A percentile compares a stretch with the other conserved stretches of the same genome.
Evolutionary conservation across 2,329 filamentous ascomycete genomes (phyloP).

Genomic region (Chaetoscypha palmicola): DNA sequence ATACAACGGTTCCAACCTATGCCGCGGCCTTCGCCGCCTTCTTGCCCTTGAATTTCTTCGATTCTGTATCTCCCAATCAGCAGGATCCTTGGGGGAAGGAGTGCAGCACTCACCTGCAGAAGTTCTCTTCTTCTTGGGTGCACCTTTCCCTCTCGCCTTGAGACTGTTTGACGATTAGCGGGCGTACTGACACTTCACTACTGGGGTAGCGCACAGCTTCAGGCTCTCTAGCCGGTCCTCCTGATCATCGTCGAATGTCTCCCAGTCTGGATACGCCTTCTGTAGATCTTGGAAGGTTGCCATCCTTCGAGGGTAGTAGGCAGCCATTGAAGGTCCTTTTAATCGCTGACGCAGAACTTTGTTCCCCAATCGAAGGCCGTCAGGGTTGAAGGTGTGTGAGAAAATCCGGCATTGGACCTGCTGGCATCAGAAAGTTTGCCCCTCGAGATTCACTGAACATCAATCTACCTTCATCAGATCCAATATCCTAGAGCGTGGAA

Average conservation of each 20-base stretch:
- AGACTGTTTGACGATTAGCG: conserved; percentile 42
- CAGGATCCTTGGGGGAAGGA: background rate
- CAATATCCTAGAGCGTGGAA: conserved; percentile 53
- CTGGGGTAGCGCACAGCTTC: conserved; percentile 43
- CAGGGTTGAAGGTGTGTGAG: conserved; percentile 83
- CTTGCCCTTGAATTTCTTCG: conserved; percentile 40
- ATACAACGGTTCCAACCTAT: conserved; percentile 26
- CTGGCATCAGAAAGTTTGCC: conserved; percentile 4
- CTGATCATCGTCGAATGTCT: conserved; percentile 62
- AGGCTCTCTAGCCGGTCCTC: conserved; percentile 73
- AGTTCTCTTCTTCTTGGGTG: conserved; percentile 84
- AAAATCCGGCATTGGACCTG: conserved; percentile 91
- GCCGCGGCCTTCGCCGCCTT: conserved; percentile 20
- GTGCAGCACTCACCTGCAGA: conserved; percentile 30
- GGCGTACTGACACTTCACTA: background rate
- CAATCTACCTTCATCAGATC: conserved; percentile 70
- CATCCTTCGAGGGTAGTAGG: conserved; percentile 79
- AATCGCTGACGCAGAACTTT: conserved; percentile 86
- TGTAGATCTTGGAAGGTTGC: conserved; percentile 62
- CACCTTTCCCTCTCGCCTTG: conserved; percentile 76
- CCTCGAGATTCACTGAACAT: background rate
- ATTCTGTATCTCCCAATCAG: conserved; percentile 30
- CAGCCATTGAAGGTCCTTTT: conserved; percentile 70
- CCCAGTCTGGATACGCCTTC: conserved; percentile 41
- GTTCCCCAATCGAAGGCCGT: conserved; percentile 75